Evolutionary conservation across 306 rosid genomes (phyloP).

Genomic region (Pyrus betulifolia): DNA sequence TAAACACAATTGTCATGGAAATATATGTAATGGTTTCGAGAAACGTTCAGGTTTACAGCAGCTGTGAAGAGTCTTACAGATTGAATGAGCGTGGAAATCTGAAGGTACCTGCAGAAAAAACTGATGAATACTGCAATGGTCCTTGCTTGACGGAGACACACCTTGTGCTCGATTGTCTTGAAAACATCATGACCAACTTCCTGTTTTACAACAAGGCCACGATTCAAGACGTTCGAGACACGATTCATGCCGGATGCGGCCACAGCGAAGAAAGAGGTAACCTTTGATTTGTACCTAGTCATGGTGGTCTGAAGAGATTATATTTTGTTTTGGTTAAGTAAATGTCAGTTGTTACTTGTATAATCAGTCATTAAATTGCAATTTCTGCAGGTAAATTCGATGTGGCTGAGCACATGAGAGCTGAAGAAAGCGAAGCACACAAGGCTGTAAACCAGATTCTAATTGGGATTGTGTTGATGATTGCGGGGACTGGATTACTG

Average conservation of each 20-base stretch:
- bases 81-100: constrained; percentile 49
- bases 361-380: not conserved
- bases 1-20: not conserved
- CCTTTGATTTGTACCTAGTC: not conserved
- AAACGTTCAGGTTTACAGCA: constrained; percentile 48
- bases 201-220: constrained; percentile 73
- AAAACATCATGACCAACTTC: constrained; percentile 48
- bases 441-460: constrained; percentile 25
- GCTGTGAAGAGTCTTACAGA: constrained; percentile 68
- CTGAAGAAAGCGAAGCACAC: constrained; percentile 30
- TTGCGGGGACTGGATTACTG: constrained; percentile 29
- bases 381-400: constrained; percentile 51
- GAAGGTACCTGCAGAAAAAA: constrained; percentile 38
- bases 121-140: constrained; percentile 57
- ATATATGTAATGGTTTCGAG: not conserved
- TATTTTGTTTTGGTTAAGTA: not conserved
- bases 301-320: not conserved
- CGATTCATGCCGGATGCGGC: constrained; percentile 64
- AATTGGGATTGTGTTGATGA: constrained; percentile 36
- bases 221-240: constrained; percentile 47
- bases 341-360: not conserved
- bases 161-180: constrained; percentile 61
- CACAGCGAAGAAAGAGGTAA: constrained; percentile 72
- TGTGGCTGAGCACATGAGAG: constrained; percentile 49
- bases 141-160: constrained; percentile 70